Percentiles rank a stretch among this genome's conserved stretches.
Conservation (phyloP, 805 yeast species). For the Candida dendrica region DNA sequence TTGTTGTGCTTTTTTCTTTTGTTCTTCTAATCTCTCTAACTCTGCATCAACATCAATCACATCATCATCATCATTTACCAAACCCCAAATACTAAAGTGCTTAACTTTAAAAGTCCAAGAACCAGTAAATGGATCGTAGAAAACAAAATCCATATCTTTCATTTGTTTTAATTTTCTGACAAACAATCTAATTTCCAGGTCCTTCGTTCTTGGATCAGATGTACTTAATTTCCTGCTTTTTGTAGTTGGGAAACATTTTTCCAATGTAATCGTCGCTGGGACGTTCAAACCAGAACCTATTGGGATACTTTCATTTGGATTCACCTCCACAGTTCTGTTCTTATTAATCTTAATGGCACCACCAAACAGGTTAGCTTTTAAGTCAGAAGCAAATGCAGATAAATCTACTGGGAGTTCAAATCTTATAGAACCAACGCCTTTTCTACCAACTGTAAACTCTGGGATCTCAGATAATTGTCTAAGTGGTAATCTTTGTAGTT, state of each 20-base stretch:
- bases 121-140: conserved; percentile 70
- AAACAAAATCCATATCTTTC: conserved; percentile 71
- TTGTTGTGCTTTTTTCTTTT: conserved; percentile 2
- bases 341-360: conserved; percentile 38
- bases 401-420: conserved; percentile 67
- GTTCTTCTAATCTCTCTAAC: conserved; percentile 16
- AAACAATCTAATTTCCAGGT: conserved; percentile 37
- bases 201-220: conserved; percentile 23
- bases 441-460: conserved; percentile 62
- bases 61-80: conserved; percentile 59
- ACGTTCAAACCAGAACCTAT: conserved; percentile 67
- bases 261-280: conserved; percentile 67
- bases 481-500: conserved; percentile 34
- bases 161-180: conserved; percentile 43
- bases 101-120: conserved; percentile 76
- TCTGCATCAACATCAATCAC: conserved; percentile 44
- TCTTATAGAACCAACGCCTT: conserved; percentile 60
- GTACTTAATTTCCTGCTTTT: conserved; percentile 12
- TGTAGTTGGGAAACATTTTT: conserved; percentile 45
- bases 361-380: conserved; percentile 30
- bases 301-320: conserved; percentile 59
- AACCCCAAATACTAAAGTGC: conserved; percentile 94
- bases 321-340: conserved; percentile 49
- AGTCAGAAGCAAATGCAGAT: conserved; percentile 37
- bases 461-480: conserved; percentile 48